Percentiles rank a stretch among this genome's conserved stretches.
phyloP scores from a whole-genome alignment of 2,329 filamentous ascomycete species.

The Tolypocladium pustulatum region DNA sequence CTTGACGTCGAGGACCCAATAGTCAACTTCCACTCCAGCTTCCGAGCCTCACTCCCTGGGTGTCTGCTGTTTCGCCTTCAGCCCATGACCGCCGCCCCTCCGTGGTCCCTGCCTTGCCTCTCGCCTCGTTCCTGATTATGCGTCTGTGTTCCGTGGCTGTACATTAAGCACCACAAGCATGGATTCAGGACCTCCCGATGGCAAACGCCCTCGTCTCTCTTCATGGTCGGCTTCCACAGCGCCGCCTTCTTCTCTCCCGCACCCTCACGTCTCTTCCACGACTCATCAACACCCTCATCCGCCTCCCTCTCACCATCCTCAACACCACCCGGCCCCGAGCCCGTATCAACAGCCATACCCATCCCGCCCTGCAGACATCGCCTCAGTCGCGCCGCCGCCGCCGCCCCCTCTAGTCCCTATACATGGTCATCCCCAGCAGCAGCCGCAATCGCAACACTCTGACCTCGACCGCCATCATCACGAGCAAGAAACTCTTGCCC shows the following conservation, averaged over 20 bases:
- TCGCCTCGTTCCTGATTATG: conserved; percentile 25
- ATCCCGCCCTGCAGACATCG: conserved; percentile 20
- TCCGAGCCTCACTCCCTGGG: conserved; percentile 17
- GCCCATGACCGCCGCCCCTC: conserved; percentile 23
- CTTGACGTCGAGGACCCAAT: conserved; percentile 18
- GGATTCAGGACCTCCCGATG: conserved; percentile 48
- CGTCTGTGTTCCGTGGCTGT: conserved; percentile 20
- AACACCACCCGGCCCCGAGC: conserved; percentile 23
- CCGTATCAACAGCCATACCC: conserved; percentile 31
- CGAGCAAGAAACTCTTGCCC: conserved; percentile 44
- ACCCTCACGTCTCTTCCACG: conserved; percentile 27
- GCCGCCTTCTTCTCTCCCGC: conserved; percentile 37
- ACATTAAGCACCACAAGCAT: conserved; percentile 37
- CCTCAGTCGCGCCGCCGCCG: conserved; percentile 11
- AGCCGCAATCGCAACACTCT: conserved; percentile 23
- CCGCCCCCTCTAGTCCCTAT: conserved; percentile 11
- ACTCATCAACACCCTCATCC: conserved; percentile 13
- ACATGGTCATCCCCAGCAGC: conserved; percentile 20
- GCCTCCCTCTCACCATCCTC: conserved; percentile 10
- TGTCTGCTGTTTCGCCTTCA: conserved; percentile 10
- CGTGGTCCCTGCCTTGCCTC: conserved; percentile 26
- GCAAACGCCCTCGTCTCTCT: conserved; percentile 47
- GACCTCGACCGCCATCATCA: conserved; percentile 45
- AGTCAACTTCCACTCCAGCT: conserved; percentile 16
- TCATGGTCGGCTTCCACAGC: conserved; percentile 38